phyloP scores from a whole-genome alignment of 805 yeast genomes.

The Candida xyloterini region DNA sequence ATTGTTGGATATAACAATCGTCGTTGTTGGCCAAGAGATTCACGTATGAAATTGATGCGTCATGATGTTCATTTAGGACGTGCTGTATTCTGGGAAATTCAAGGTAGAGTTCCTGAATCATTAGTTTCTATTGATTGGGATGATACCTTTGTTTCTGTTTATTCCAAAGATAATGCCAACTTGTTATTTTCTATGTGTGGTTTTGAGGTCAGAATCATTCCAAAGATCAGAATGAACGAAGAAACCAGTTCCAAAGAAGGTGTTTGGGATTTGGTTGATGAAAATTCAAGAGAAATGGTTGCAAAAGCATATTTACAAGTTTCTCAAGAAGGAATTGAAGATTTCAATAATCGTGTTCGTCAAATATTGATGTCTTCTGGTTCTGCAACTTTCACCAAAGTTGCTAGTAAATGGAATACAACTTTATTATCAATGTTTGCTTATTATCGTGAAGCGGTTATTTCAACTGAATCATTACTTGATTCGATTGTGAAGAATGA shows the following conservation, averaged over 20 bases:
- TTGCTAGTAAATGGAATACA: conserved; percentile 95
- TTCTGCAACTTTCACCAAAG: conserved; percentile 89
- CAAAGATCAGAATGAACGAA: conserved; percentile 59
- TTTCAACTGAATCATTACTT: conserved; percentile 72
- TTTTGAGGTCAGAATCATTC: conserved; percentile 86
- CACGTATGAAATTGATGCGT: conserved; percentile 85
- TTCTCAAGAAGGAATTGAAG: conserved; percentile 71
- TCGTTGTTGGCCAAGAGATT: conserved; percentile 92
- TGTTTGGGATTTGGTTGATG: conserved; percentile 83
- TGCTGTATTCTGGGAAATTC: conserved; percentile 89
- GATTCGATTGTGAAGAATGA: conserved; percentile 88
- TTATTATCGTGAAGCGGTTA: conserved; percentile 90
- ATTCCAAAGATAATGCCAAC: conserved; percentile 87
- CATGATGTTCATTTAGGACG: conserved; percentile 90
- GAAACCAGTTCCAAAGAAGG: conserved; percentile 66
- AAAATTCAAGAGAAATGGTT: conserved; percentile 73
- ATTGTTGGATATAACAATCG: conserved; percentile 83
- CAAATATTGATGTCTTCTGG: conserved; percentile 95
- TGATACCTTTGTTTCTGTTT: conserved; percentile 79
- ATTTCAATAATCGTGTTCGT: conserved; percentile 78
- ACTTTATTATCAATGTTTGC: conserved; percentile 82
- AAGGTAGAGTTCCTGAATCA: conserved; percentile 74
- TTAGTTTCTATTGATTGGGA: conserved; percentile 76
- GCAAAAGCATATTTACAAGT: conserved; percentile 88
- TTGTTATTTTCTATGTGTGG: conserved; percentile 90